A percentile compares a stretch with the other conserved stretches of the same genome.
Conservation (phyloP, 257 asterid genomes). For the Henckelia pumila region DNA sequence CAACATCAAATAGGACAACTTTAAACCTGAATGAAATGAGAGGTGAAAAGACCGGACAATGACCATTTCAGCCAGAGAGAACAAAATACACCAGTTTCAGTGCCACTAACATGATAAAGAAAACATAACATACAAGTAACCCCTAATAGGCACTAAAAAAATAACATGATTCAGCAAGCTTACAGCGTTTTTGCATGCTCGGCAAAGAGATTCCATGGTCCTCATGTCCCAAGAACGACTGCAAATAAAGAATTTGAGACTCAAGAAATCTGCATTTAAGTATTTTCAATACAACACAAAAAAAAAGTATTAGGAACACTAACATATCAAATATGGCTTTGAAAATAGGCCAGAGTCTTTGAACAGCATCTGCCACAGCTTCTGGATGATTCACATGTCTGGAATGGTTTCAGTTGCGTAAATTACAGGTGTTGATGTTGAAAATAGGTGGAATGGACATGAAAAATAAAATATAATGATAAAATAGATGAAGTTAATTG, state of each 20-base stretch:
- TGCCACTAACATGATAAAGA: constrained; percentile 8
- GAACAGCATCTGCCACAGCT: constrained; percentile 98
- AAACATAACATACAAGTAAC: not conserved
- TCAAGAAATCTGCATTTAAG: constrained; percentile 23
- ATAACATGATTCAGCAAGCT: constrained; percentile 34
- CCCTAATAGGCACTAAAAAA: not conserved
- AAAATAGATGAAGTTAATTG: constrained; percentile 44
- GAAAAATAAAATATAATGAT: constrained; percentile 10
- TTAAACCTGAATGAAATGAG: not conserved
- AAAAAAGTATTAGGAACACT: constrained; percentile 35
- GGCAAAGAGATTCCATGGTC: constrained; percentile 98
- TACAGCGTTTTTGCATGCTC: constrained; percentile 98
- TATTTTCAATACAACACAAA: constrained; percentile 13
- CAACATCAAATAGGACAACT: not conserved
- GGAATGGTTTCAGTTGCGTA: constrained; percentile 33
- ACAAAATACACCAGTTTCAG: constrained; percentile 8
- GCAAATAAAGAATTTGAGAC: constrained; percentile 36
- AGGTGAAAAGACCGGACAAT: not conserved
- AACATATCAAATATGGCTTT: constrained; percentile 91
- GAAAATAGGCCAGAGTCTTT: constrained; percentile 94
- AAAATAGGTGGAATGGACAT: constrained; percentile 20
- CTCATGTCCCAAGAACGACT: constrained; percentile 99
- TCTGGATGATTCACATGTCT: constrained; percentile 95
- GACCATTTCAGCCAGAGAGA: not conserved
- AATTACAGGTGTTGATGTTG: constrained; percentile 18